Percentiles rank a stretch among this genome's conserved stretches.
These are phyloP conservation scores for Fusarium mexicanum DNA, from an alignment of 2,329 filamentous ascomycete genomes.

Conservation along the genomic window DNA sequence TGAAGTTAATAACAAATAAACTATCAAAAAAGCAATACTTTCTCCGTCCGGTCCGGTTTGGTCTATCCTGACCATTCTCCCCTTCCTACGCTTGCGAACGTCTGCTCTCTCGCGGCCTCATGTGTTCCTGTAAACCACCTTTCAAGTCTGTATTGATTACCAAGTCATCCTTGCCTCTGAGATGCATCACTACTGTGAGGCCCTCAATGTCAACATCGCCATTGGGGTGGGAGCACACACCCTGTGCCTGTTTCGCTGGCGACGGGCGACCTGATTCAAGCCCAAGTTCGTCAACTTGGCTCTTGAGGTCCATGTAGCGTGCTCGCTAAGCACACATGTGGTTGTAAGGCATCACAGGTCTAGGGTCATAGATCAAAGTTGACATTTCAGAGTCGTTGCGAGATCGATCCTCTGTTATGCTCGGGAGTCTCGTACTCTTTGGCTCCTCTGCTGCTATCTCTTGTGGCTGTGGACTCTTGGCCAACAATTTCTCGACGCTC, in stretches of 20 bases:
- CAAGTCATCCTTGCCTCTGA: conserved; percentile 60
- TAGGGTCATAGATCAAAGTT: conserved; percentile 46
- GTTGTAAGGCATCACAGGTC: conserved; percentile 49
- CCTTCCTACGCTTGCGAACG: not conserved
- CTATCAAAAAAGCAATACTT: not conserved
- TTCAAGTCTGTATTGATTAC: conserved; percentile 61
- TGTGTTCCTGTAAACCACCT: conserved; percentile 42
- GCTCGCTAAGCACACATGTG: conserved; percentile 57
- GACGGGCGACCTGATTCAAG: conserved; percentile 48
- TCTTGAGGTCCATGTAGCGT: conserved; percentile 52
- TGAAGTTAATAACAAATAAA: not conserved
- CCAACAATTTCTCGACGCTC: conserved; percentile 30
- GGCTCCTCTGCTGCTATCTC: conserved; percentile 1
- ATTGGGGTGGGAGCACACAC: conserved; percentile 39
- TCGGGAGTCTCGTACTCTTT: not conserved
- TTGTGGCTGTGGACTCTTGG: conserved; percentile 6
- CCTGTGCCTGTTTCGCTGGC: conserved; percentile 22
- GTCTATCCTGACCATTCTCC: conserved; percentile 4
- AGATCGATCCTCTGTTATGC: conserved; percentile 6
- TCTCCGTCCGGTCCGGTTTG: not conserved
- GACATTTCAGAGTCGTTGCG: conserved; percentile 14
- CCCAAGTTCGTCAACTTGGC: conserved; percentile 54
- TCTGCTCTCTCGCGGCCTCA: conserved; percentile 1
- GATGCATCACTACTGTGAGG: conserved; percentile 62
- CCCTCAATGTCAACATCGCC: conserved; percentile 57